Base-by-base conservation (phyloP, 345 rosid genomes). In the Draba incana region DNA sequence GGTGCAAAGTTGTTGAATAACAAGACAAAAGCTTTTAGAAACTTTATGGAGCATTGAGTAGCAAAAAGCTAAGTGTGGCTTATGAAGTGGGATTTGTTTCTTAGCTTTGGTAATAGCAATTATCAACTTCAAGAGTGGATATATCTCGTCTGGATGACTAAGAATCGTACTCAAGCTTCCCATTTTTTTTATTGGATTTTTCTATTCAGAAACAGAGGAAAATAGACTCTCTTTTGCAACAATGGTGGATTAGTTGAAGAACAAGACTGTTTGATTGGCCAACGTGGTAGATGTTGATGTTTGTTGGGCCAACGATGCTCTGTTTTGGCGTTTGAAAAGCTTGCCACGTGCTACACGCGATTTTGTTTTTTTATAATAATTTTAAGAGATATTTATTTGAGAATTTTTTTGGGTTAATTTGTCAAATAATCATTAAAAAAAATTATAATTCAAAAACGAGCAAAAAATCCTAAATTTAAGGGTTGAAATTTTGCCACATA, bases 41-140 rank as follows among this genome's bases (percentile, higher is more conserved):
- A 92, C 93, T 66, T 86, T 90, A 43, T 77, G 90, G 44, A 92
- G 97, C 85, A 86, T 80, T 1, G 92, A 55, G 70, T 86, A 92
- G 65, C 93, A 92, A 73, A 88, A 84, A 20, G 68, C 92, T 86
- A 90, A 88, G 77, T 86, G 83, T 61, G 90, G 90, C 10, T 35
- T 10, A 57, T 86, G 81, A n/a, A 63, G 70, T 4, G 96, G 98
- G 82, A 88, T 90, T 83, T 88, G 93, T 66, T 86, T 90, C 84
- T 78, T 83, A 9, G 97, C 97, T 39, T 80, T 67, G 35, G 58
- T 79, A 1, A 75, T 76, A 10, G 90, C 97, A 82, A 81, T 77
- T 77, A 79, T 85, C 66, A 90, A 80, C 83, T 85, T 92, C 80
- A 92, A 38, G 37, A 92, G 75, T 4, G 96, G 88, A 81, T 80